Evolutionary conservation across 1,284 basidiomycete genomes (phyloP).

Genomic region (Ganoderma lingzhi): DNA sequence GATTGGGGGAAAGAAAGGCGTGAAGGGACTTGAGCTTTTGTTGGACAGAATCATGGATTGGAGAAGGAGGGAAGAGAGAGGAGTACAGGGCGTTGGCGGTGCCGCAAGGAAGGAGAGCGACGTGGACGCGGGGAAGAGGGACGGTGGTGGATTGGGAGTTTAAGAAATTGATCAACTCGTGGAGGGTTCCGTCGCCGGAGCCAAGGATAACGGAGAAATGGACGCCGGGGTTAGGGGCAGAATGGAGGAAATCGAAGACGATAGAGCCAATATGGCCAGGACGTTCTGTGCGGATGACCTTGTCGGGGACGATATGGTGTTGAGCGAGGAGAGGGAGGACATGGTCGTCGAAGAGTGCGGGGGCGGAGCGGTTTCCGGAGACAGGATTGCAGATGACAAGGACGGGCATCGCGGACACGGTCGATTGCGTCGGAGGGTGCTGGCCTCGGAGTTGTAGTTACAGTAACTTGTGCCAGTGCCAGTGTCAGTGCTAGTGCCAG

Average conservation of each 20-base stretch:
- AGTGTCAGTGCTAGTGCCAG: no score
- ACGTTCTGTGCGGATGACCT: conserved; percentile 58
- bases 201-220: conserved; percentile 62
- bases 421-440: no score
- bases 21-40: conserved; percentile 66
- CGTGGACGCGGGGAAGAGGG: conserved; percentile 40
- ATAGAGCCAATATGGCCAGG: conserved; percentile 67
- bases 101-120: conserved; percentile 80
- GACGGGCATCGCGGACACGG: conserved; percentile 27
- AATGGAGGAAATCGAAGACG: conserved; percentile 51
- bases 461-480: no score
- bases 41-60: conserved; percentile 38
- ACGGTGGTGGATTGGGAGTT: conserved; percentile 39
- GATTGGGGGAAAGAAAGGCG: conserved; percentile 49
- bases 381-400: conserved; percentile 61
- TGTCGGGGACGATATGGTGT: conserved; percentile 48
- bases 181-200: conserved; percentile 93
- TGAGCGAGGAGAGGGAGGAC: conserved; percentile 71
- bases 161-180: conserved; percentile 81
- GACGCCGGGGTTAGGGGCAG: conserved; percentile 8
- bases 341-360: conserved; percentile 59
- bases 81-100: conserved; percentile 96
- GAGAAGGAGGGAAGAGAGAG: conserved; percentile 59
- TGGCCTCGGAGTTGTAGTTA: no score
- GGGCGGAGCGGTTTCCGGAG: conserved; percentile 51